Percentiles rank a stretch among this genome's conserved stretches.
Conservation (phyloP, 257 asterid species). For the Agastache rugosa region DNA sequence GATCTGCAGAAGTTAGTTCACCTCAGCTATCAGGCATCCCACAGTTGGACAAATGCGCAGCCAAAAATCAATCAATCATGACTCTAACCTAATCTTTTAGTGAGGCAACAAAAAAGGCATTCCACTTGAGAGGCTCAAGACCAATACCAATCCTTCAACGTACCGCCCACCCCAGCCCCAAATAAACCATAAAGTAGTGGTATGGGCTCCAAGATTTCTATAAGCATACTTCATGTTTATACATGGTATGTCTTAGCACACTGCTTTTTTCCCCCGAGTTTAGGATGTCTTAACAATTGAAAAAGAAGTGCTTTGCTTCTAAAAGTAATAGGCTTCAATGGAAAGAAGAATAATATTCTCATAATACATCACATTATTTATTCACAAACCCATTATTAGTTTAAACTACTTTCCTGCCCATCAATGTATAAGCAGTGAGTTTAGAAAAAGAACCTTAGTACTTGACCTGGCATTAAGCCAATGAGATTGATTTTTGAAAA, state of each 20-base stretch:
- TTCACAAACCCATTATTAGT: not conserved
- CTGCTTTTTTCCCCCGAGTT: no score
- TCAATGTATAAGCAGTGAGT: no score
- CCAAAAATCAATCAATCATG: not conserved
- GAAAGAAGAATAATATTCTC: not conserved
- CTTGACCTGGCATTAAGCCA: no score
- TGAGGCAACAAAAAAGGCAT: not conserved
- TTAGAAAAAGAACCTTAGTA: no score
- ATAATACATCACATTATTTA: not conserved
- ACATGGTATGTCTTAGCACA: no score
- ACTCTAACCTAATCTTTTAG: not conserved
- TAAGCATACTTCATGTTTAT: no score
- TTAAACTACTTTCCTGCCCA: not conserved
- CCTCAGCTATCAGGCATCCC: constrained; percentile 5
- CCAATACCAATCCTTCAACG: not conserved
- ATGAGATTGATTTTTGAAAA: no score
- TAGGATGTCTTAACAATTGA: no score
- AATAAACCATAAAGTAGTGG: not conserved
- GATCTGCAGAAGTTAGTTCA: not conserved
- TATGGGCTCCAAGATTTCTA: no score
- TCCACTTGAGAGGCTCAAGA: not conserved
- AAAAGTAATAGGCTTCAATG: no score
- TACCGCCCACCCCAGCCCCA: not conserved
- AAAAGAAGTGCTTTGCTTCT: no score
- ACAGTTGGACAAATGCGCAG: not conserved